Base-by-base conservation (phyloP, 179 eudicot genomes). In the Kewa caespitosa region DNA sequence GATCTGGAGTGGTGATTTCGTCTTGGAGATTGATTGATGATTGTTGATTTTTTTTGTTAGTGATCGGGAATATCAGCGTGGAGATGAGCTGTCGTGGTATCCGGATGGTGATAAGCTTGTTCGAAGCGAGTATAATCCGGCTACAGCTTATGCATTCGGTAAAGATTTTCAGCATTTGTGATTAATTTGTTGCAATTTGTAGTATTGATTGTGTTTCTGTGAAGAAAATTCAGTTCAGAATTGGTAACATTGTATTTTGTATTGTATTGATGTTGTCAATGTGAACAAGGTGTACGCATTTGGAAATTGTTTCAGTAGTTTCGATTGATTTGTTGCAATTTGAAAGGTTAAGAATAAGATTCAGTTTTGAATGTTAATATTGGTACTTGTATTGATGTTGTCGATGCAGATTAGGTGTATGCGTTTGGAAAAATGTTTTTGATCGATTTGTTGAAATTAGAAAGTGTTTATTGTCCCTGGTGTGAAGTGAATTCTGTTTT, bases 101-200 rank as follows among this genome's bases (percentile, higher is more conserved):
- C 88, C 97, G 1, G 99, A 95, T 77, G 97, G 92, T 1, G 97
- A 93, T 73, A 90, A 87, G 80, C 80, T 82, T 52, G 97, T 90
- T 70, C 92, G 99, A 11, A 87, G 88, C 79, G 99, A 93, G 89
- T 91, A 80, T 64, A 91, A 90, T 90, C 90, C 89, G 2, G 90
- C 90, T 17, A 89, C 93, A 15, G 92, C 97, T 72, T 96, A 96
- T 85, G 99, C 90, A 52, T 93, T 90, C 74, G 99, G 99, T 95
- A 89, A 66, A 48, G 22, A 36, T n/a, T 68, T 36, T 64, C 61
- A 22, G 15, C 67, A 32, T 63, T 50, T 72, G 54, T 66, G 65
- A 42, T 72, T 61, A 4, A 43, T 70, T n/a, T 27, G 52, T 57
- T 43, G 78, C 3, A 61, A 33, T 60, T 34, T n/a, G n/a, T 30